Evolutionary conservation across 129 eudicot genomes (phyloP).

Genomic region (Tagetes erecta): DNA sequence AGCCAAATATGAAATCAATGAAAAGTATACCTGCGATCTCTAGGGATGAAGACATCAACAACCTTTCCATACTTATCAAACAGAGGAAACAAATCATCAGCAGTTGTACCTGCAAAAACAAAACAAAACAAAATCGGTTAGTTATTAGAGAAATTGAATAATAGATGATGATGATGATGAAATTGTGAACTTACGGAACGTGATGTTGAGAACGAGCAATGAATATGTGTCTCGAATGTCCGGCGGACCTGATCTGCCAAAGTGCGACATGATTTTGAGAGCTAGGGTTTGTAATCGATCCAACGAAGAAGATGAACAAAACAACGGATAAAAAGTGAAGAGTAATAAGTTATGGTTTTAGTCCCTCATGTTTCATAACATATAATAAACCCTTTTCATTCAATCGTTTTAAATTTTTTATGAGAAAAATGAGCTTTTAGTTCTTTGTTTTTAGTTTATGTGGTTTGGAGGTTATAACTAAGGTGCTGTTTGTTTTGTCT

Average conservation of each 20-base stretch:
- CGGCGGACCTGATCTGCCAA: conserved; percentile 95
- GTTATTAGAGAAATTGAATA: no score
- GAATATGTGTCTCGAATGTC: conserved; percentile 93
- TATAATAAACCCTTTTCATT: no score
- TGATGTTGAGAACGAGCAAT: conserved; percentile 93
- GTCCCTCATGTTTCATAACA: no score
- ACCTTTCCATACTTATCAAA: conserved; percentile 96
- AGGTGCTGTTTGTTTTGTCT: no score
- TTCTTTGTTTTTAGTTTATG: no score
- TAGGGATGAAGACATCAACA: conserved; percentile 93
- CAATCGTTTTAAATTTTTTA: no score
- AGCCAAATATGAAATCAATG: background rate
- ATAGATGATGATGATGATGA: background rate
- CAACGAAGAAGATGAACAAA: no score
- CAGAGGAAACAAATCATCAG: conserved; percentile 88
- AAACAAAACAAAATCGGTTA: background rate
- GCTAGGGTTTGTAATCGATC: conserved; percentile 36
- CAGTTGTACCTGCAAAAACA: conserved; percentile 69
- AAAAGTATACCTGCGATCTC: conserved; percentile 75
- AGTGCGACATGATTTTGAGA: conserved; percentile 77
- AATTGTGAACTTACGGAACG: conserved; percentile 56
- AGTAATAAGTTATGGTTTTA: no score
- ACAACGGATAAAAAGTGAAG: no score
- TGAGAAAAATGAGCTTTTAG: no score
- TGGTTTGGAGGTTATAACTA: no score